Base-by-base conservation (phyloP, 106 monocot genomes). In the Cymbidium sinense region DNA sequence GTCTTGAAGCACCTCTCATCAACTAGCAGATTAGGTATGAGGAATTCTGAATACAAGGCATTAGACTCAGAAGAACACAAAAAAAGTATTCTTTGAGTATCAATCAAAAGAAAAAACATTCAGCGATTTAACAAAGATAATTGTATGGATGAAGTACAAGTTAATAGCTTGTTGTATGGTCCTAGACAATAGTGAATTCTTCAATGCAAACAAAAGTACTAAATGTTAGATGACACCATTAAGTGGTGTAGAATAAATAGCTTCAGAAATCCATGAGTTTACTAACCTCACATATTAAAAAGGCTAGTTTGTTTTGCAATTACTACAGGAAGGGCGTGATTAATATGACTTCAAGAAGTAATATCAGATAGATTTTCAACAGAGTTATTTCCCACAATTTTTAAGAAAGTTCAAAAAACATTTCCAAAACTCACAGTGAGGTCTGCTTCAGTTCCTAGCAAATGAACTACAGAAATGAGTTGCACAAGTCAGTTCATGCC, bases 221-320 rank as follows among this genome's bases (percentile, higher is more conserved):
- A 29, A 67, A 67, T 30, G 2, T 29, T 67, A 67, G 67, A 67
- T 67, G 28, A 33, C 31, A 30, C 67, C 9, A 33, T 29, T 67
- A 33, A 67, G 33, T 67, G 67, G 67, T 31, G 3, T 27, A 67
- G 23, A 58, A 58, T n/a, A n/a, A 58, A 58, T 58, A 58, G 23
- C 58, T 15, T 31, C 30, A 67, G 33, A 67, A 67, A 31, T 31
- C 25, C 67, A 67, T 11, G 30, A 67, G 65, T 65, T 30, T 23
- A n/a, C 54, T 54, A 64, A 64, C 27, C 64, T 27, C 27, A 31
- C 30, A 15, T 12, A 65, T 65, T 65, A 65, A 65, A 2, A 30
- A 30, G 54, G 54, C 54, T 55, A 55, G 30, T 65, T 65, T 2
- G 65, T 65, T 65, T 65, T 65, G 65, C 65, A 65, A 12, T 65